These are phyloP conservation scores for Lodderomyces elongisporus DNA, from an alignment of 1,139 yeast genomes.

Conservation along the genomic window DNA sequence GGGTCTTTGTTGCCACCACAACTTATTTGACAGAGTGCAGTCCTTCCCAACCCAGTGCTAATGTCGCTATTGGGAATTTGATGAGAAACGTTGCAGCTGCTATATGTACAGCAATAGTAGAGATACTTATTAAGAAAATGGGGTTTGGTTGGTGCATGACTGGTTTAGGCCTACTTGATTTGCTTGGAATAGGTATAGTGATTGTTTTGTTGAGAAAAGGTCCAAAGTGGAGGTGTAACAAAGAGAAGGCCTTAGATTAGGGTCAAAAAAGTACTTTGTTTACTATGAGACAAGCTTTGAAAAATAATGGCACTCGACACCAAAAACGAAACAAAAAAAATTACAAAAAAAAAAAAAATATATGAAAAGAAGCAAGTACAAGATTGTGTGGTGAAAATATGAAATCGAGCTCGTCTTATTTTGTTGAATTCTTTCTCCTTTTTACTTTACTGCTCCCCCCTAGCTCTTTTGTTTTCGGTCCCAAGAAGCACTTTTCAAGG, in stretches of 20 bases:
- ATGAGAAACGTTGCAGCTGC: conserved; percentile 56
- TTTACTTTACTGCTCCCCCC: no score
- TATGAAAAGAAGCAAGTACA: no score
- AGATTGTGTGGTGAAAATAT: no score
- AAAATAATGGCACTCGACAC: no score
- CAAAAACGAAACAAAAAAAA: no score
- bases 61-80: conserved; percentile 53
- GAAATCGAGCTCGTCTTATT: no score
- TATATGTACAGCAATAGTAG: conserved; percentile 45
- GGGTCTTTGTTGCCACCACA: conserved; percentile 55
- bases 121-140: conserved; percentile 35
- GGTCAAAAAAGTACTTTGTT: no score
- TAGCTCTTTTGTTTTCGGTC: no score
- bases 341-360: no score
- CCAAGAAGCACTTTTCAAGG: no score
- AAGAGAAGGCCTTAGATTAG: neutral
- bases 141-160: conserved; percentile 60
- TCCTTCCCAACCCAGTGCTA: conserved; percentile 48
- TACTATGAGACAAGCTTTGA: no score
- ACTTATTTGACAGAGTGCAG: conserved; percentile 54
- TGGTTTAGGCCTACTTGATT: conserved; percentile 43
- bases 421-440: no score
- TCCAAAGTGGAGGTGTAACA: conserved; percentile 20
- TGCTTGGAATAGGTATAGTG: conserved; percentile 27
- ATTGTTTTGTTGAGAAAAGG: conserved; percentile 23